Conservation (phyloP, 179 eudicot genomes). For the Beta lomatogona region DNA sequence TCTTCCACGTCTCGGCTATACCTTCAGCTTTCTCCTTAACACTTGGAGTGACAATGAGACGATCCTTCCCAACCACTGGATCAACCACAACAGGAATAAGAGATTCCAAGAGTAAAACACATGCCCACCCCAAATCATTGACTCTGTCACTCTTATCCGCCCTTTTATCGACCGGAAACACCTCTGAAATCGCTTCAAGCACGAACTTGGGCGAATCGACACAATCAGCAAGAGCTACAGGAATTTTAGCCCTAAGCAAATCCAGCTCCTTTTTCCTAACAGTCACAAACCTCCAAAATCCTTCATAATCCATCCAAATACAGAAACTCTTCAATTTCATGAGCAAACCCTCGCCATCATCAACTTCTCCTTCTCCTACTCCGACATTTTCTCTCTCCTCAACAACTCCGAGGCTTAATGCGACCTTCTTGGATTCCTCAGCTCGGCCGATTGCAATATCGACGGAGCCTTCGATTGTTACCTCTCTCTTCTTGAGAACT, state of each 20-base stretch:
- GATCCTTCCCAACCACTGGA: constrained; percentile 72
- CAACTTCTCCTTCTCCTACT: constrained; percentile 44
- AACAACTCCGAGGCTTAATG: constrained; percentile 23
- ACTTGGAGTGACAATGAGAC: constrained; percentile 81
- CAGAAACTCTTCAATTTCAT: constrained; percentile 56
- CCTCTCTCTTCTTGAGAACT: constrained; percentile 61
- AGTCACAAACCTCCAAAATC: constrained; percentile 72
- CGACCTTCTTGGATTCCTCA: constrained; percentile 42
- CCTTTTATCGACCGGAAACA: constrained; percentile 86
- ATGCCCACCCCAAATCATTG: constrained; percentile 94
- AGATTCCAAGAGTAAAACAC: constrained; percentile 79
- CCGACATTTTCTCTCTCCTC: not conserved
- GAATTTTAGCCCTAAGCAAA: constrained; percentile 52
- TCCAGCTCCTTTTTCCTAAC: constrained; percentile 82
- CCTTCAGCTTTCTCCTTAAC: constrained; percentile 65
- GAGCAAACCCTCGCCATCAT: constrained; percentile 59
- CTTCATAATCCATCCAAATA: constrained; percentile 60
- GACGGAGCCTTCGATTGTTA: constrained; percentile 57
- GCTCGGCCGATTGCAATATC: constrained; percentile 54
- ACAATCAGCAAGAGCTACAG: constrained; percentile 58
- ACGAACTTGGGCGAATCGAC: constrained; percentile 91
- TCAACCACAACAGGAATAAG: constrained; percentile 84
- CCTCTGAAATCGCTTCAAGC: constrained; percentile 86
- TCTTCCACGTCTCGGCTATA: constrained; percentile 93
- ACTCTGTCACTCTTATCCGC: constrained; percentile 47